Percentiles rank a stretch among this genome's conserved stretches.
These are phyloP conservation scores for Kodamaea sp. DNA, from an alignment of 1,139 yeast genomes.

Conservation along the genomic window DNA sequence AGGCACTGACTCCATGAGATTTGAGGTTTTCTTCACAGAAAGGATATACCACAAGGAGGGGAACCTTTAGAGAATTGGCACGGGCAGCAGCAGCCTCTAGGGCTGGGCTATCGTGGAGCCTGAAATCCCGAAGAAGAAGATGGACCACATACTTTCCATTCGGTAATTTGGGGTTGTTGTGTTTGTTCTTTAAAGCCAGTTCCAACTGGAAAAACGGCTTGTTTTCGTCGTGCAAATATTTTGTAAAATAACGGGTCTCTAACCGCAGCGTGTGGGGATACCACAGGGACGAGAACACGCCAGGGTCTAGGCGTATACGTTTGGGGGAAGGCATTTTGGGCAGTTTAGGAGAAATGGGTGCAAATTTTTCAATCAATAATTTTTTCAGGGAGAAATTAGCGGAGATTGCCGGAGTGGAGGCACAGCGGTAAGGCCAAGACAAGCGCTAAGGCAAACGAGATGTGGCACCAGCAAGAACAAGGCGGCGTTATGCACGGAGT, in stretches of 20 bases:
- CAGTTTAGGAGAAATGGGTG: too few relatives aligned
- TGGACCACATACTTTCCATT: slow-evolving; percentile 8
- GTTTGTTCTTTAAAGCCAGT: neutral
- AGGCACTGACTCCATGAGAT: slow-evolving; percentile 44
- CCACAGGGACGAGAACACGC: slow-evolving; percentile 8
- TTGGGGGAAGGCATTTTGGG: too few relatives aligned
- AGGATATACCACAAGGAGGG: slow-evolving; percentile 15
- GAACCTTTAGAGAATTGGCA: slow-evolving; percentile 7
- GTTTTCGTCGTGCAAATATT: slow-evolving; percentile 25
- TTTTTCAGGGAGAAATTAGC: too few relatives aligned
- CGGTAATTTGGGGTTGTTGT: neutral
- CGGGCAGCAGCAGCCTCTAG: slow-evolving; percentile 9
- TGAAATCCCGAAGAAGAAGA: slow-evolving; percentile 13
- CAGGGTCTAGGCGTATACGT: slow-evolving; percentile 3
- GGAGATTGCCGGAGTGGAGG: too few relatives aligned
- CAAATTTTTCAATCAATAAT: too few relatives aligned
- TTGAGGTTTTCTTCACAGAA: slow-evolving; percentile 40
- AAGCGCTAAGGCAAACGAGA: too few relatives aligned
- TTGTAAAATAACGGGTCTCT: slow-evolving; percentile 13
- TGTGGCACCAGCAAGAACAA: too few relatives aligned
- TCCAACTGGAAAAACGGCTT: slow-evolving; percentile 22
- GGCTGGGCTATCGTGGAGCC: slow-evolving; percentile 14
- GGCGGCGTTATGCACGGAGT: too few relatives aligned
- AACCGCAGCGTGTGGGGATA: slow-evolving; percentile 17
- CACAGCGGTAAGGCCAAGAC: too few relatives aligned